Evolutionary conservation across 345 rosid genomes (phyloP).

Genomic region (Arabis hirsuta): DNA sequence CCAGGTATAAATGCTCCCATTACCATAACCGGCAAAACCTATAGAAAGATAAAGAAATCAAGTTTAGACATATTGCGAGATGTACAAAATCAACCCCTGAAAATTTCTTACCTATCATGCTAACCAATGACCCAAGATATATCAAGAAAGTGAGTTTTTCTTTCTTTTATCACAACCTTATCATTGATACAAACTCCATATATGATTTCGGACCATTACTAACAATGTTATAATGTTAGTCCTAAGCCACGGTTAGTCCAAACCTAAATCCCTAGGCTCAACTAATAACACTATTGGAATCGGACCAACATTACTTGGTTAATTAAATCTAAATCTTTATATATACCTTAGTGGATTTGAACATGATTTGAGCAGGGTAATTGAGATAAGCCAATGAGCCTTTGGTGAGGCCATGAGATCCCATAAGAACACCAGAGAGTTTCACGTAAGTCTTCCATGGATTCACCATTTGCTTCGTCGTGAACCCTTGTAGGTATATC

Average conservation of each 20-base stretch:
- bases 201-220: background rate
- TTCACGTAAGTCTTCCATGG: conserved; percentile 86
- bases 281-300: background rate
- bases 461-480: conserved; percentile 82
- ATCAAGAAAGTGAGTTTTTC: background rate
- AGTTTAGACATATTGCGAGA: background rate
- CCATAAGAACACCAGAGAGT: conserved; percentile 83
- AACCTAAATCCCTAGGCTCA: background rate
- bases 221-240: background rate
- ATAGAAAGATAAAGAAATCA: background rate
- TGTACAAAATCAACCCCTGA: background rate
- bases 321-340: background rate
- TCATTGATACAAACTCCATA: background rate
- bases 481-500: conserved; percentile 77
- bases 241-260: background rate
- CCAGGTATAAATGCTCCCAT: conserved; percentile 94
- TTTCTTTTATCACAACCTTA: background rate
- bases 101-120: background rate
- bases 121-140: background rate
- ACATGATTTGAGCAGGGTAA: conserved; percentile 93
- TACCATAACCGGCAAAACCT: conserved; percentile 88
- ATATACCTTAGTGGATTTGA: conserved; percentile 87
- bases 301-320: background rate
- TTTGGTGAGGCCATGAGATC: conserved; percentile 86
- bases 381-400: conserved; percentile 87